A percentile compares a stretch with the other conserved stretches of the same genome.
Conservation (phyloP, 1,284 basidiomycete genomes). For the Cryptococcus sp. region DNA sequence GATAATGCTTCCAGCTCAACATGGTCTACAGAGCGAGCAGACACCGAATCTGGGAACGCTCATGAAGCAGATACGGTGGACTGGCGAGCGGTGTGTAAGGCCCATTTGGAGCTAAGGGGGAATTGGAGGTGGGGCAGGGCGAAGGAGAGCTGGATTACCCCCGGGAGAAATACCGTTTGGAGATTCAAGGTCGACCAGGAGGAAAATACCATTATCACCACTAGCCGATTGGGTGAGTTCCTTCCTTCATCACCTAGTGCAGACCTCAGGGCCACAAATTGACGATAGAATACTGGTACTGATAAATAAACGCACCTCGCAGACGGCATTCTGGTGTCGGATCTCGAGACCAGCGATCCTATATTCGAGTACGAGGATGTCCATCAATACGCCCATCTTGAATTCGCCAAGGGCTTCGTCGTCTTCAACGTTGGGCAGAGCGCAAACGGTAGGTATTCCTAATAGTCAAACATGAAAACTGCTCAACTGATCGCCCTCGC, state of each 20-base stretch:
- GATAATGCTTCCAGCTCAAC: conserved; percentile 3
- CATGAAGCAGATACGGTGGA: conserved; percentile 9
- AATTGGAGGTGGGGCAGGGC: conserved; percentile 37
- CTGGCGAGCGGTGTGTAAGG: conserved; percentile 26
- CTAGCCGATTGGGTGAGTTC: conserved; percentile 29
- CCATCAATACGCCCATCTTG: conserved; percentile 36
- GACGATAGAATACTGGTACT: background rate
- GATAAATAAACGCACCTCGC: background rate
- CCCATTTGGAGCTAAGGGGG: conserved; percentile 18
- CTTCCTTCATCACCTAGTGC: background rate
- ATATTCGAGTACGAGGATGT: conserved; percentile 33
- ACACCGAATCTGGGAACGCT: background rate
- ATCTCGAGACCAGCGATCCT: conserved; percentile 21
- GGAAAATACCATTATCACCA: conserved; percentile 31
- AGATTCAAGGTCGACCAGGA: conserved; percentile 44
- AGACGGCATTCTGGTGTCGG: conserved; percentile 30
- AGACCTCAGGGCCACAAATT: background rate
- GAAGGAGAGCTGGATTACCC: conserved; percentile 33
- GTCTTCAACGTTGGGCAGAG: conserved; percentile 33
- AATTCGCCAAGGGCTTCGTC: conserved; percentile 40
- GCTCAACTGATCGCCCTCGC: background rate
- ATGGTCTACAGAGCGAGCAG: conserved; percentile 11
- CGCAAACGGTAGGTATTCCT: background rate
- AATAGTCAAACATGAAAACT: background rate
- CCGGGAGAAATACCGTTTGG: conserved; percentile 34